Conservation (phyloP, 2,329 filamentous ascomycete genomes). For the Neospermospora avenae region DNA sequence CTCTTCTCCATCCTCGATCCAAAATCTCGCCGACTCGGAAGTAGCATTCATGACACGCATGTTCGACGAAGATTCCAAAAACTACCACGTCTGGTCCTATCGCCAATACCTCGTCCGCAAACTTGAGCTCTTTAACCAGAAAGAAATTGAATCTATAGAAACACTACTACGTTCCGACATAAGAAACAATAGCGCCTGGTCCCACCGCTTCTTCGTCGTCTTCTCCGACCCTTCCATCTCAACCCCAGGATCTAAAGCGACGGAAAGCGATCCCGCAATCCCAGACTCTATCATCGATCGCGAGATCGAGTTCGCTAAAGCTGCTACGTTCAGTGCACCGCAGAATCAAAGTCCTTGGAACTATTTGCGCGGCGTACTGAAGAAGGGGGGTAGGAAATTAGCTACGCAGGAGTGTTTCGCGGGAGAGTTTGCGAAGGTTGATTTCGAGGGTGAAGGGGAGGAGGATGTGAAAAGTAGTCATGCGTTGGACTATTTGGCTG, state of each 20-base stretch:
- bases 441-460: conserved; percentile 39
- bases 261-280: conserved; percentile 52
- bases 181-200: conserved; percentile 96
- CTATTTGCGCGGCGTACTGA: conserved; percentile 75
- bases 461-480: conserved; percentile 60
- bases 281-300: conserved; percentile 64
- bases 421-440: conserved; percentile 49
- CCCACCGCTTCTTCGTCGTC: conserved; percentile 91
- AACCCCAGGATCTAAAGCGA: conserved; percentile 47
- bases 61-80: conserved; percentile 85
- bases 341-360: conserved; percentile 96
- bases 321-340: conserved; percentile 73
- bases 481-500: conserved; percentile 68
- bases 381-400: conserved; percentile 57
- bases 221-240: conserved; percentile 60
- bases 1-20: conserved; percentile 51
- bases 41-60: conserved; percentile 73
- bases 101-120: conserved; percentile 67
- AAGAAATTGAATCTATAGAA: conserved; percentile 70
- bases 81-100: conserved; percentile 99
- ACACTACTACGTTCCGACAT: conserved; percentile 74
- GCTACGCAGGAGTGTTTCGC: conserved; percentile 47
- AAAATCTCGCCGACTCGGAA: conserved; percentile 63
- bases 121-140: conserved; percentile 60
- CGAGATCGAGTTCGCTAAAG: conserved; percentile 72